Conservation (phyloP, 1,139 yeast species). For the Magnusiomyces fungicola region DNA sequence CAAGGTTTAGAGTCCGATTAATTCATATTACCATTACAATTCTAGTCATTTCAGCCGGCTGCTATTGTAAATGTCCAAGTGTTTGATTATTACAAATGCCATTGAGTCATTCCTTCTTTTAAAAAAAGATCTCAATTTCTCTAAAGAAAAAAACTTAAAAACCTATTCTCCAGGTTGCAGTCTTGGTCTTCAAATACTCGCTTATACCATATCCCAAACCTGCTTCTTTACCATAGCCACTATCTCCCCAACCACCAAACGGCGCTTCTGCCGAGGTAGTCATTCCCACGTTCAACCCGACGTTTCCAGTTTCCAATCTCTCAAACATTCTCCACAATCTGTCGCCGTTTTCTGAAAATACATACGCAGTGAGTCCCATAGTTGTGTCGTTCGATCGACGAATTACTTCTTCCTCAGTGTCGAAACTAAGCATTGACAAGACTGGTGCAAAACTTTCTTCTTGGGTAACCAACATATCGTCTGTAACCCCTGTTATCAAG, state of each 20-base stretch:
- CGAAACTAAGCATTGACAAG: conserved; percentile 42
- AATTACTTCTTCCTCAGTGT: conserved; percentile 54
- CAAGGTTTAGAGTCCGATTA: too few species aligned
- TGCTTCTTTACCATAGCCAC: conserved; percentile 56
- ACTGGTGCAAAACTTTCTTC: conserved; percentile 78
- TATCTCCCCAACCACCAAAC: conserved; percentile 57
- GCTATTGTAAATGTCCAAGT: too few species aligned
- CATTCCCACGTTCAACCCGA: conserved; percentile 52
- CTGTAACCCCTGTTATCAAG: conserved; percentile 51
- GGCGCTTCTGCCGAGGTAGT: conserved; percentile 55
- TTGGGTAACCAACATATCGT: conserved; percentile 47
- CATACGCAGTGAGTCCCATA: conserved; percentile 59
- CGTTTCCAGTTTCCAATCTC: conserved; percentile 55
- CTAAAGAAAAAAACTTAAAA: conserved; percentile 1
- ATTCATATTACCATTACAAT: too few species aligned
- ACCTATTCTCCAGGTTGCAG: conserved; percentile 34
- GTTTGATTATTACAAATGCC: too few species aligned
- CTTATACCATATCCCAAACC: conserved; percentile 56
- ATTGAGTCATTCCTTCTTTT: too few species aligned
- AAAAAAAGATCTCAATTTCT: too few species aligned
- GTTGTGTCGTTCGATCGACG: conserved; percentile 51
- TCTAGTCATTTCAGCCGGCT: too few species aligned
- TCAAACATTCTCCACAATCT: conserved; percentile 55
- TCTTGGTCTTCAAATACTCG: conserved; percentile 50
- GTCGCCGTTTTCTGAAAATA: conserved; percentile 51